Evolutionary conservation across 1,139 yeast genomes (phyloP), one percentile per base, ranked within the genome.

Genomic region (Sugiyamaella pinicola): DNA sequence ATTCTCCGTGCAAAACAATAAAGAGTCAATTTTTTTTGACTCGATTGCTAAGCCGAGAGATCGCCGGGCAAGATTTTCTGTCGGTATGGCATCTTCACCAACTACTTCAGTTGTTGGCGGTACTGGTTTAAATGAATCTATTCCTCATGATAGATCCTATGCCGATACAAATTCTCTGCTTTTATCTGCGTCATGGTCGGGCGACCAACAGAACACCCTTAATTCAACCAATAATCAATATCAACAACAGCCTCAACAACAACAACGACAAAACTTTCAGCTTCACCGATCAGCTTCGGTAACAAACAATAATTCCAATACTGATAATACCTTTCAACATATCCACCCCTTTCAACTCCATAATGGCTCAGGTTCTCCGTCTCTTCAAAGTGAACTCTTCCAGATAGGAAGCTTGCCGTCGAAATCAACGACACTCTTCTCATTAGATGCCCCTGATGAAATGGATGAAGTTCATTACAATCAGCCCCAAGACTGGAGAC

Each of bases 281-380:
- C 34, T 12, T 31, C 47, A 29, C 8, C 28, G 22, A 6, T 8
- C 45, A 22, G 19, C 34, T 3, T 21, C 47, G 9, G 26, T 31
- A 4, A 42, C 13, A 5, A 34, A 34, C 38, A 34, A 34, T 34
- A 38, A 38, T 47, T 6, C n/a, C 37, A 38, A n/a, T n/a, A n/a
- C 4, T 22, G 13, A 15, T 34, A 34, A 31, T 26, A 24, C 24
- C 18, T 55, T 61, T 34, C 64, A 61, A 49, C 64, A 62, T 44
- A 53, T 62, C 12, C 64, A 61, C 43, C 64, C 65, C 13, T 53
- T 62, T 13, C 65, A 62, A 38, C 49, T 54, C 12, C 47, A 51
- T 34, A 21, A 44, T 12, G 51, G 49, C 13, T 12, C 47, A n/a
- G 34, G 34, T 1, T 28, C 53, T 4, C 51, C 51, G 6, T 34